phyloP scores from a whole-genome alignment of 306 rosid species.

The Canavalia gladiata region DNA sequence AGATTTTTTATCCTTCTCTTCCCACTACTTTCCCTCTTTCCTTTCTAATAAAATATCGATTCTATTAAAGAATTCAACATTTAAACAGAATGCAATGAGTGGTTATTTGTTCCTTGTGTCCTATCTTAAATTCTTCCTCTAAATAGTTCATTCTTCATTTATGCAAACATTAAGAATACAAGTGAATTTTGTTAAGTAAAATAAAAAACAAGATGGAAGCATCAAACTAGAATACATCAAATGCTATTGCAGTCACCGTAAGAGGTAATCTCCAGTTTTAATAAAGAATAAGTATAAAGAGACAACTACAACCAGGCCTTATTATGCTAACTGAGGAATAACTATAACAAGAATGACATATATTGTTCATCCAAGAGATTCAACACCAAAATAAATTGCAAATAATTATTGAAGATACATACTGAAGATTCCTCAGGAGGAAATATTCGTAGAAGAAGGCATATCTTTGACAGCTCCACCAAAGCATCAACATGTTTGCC shows the following conservation, averaged over 20 bases:
- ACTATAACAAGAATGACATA: background rate
- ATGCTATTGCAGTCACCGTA: background rate
- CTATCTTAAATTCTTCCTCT: conserved; percentile 5
- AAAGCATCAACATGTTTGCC: conserved; percentile 74
- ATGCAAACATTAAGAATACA: conserved; percentile 6
- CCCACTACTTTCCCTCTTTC: background rate
- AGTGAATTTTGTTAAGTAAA: background rate
- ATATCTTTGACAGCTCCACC: conserved; percentile 81
- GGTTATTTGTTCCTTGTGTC: conserved; percentile 19
- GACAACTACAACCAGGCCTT: background rate
- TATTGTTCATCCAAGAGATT: conserved; percentile 17
- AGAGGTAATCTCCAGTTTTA: conserved; percentile 20
- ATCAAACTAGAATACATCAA: background rate
- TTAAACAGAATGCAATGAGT: background rate
- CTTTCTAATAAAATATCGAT: background rate
- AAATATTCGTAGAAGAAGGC: conserved; percentile 74
- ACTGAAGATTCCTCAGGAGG: conserved; percentile 95
- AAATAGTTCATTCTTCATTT: conserved; percentile 32
- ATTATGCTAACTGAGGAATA: conserved; percentile 6
- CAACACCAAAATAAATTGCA: background rate
- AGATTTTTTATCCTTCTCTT: conserved; percentile 23
- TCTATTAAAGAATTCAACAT: background rate
- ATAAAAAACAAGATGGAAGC: background rate
- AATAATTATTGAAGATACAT: conserved; percentile 50
- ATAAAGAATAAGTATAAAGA: conserved; percentile 18